Evolutionary conservation across 1,284 basidiomycete genomes (phyloP), one percentile per base, ranked within the genome.

Genomic region (Abortiporus biennis): DNA sequence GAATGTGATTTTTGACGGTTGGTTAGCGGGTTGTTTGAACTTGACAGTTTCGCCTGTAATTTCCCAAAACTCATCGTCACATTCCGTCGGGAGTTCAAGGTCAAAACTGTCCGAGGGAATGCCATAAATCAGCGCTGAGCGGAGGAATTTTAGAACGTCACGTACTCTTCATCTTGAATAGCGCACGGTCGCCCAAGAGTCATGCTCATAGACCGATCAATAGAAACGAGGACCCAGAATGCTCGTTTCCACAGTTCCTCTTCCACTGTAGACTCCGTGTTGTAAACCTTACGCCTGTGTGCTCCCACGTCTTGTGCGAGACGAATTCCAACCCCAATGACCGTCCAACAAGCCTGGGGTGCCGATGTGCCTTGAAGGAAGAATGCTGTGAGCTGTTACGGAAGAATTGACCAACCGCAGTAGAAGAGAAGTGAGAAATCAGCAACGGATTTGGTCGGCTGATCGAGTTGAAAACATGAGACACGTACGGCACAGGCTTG

Each of bases 111-210:
- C 30, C 16, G 22, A 27, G 42, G 11, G 20, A 36, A 13, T n/a
- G 5, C 21, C 16, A 22, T 32, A 31, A 30, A 19, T 11, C 9
- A n/a, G 6, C 6, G 20, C 13, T 19, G 12, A 19, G 24, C 27
- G 47, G 24, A 33, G 45, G 4, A 21, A 8, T 24, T 34, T 21
- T 12, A 27, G 27, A 36, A 16, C 46, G 31, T 32, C 44, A 63
- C 77, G 11, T 50, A 85, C 84, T 90, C 89, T 57, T 89, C 85
- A 47, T 91, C 86, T 44, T 87, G 81, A 33, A 91, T 78, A 2
- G 82, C 82, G 54, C 85, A 81, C 1, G 86, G 83, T 16, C 90
- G 67, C 11, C 90, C 90, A 12, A 92, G 66, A 2, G 72, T 71
- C 4, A 80, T 74, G 51, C 85, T 86, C 36, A 75, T 66, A 46